phyloP scores from a whole-genome alignment of 805 yeast genomes.

The Wickerhamomyces mucosus region DNA sequence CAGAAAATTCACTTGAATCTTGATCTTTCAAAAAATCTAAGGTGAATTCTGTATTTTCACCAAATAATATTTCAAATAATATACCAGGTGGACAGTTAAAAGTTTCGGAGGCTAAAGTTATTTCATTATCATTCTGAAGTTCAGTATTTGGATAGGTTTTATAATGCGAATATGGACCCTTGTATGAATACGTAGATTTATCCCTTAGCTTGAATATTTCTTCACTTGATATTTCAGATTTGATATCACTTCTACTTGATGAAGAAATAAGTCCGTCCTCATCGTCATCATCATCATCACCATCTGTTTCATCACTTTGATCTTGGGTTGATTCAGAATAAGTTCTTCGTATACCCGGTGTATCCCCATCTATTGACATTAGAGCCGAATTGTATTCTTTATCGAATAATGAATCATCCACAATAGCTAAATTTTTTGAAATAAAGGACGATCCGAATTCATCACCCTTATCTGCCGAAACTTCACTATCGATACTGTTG shows the following conservation, averaged over 20 bases:
- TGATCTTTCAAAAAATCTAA: conserved; percentile 30
- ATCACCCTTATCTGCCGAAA: not conserved
- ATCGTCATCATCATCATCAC: conserved; percentile 22
- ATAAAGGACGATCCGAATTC: not conserved
- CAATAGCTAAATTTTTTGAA: not conserved
- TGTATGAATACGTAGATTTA: too few relatives aligned
- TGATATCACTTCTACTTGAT: conserved; percentile 4
- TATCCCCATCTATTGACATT: conserved; percentile 35
- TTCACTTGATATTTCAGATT: too few relatives aligned
- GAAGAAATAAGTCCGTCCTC: conserved; percentile 13
- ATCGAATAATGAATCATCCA: conserved; percentile 12
- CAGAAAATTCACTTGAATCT: conserved; percentile 26
- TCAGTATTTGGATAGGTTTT: conserved; percentile 44
- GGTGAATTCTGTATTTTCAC: conserved; percentile 37
- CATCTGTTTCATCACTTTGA: conserved; percentile 19
- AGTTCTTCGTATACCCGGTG: conserved; percentile 15
- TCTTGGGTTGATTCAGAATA: conserved; percentile 9
- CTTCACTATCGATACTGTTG: too few relatives aligned
- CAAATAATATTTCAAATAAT: conserved; percentile 61
- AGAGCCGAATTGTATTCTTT: conserved; percentile 25
- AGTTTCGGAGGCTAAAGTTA: conserved; percentile 38
- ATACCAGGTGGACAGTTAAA: conserved; percentile 72
- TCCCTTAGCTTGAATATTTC: too few relatives aligned
- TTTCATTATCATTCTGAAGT: conserved; percentile 39
- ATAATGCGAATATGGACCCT: conserved; percentile 58